Evolutionary conservation across 345 rosid genomes (phyloP).

Genomic region (Citrus maxima): DNA sequence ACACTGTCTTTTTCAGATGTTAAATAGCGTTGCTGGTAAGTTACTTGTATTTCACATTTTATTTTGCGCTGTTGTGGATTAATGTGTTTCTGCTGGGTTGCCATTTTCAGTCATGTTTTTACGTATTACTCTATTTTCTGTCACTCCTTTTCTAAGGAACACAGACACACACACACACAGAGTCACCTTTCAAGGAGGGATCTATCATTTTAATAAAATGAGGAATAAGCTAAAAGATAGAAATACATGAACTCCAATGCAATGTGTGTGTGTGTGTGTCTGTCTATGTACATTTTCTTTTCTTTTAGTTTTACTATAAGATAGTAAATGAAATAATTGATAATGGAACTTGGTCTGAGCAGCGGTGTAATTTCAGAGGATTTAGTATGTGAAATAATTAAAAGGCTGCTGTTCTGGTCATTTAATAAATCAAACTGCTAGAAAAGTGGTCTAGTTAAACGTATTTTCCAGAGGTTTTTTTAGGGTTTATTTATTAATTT

Average conservation of each 20-base stretch:
- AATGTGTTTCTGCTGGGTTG: neutral
- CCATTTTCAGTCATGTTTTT: neutral
- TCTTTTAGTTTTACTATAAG: neutral
- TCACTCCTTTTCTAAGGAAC: neutral
- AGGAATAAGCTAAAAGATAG: too few relatives aligned
- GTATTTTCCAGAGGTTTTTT: neutral
- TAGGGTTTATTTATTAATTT: neutral
- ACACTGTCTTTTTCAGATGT: constrained; percentile 96
- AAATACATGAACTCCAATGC: too few relatives aligned
- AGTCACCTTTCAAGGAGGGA: too few relatives aligned
- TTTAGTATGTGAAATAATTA: too few relatives aligned
- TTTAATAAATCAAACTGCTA: neutral
- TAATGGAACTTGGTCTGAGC: neutral
- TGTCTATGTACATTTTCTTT: too few relatives aligned
- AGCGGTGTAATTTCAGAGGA: neutral
- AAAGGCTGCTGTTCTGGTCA: too few relatives aligned
- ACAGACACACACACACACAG: too few relatives aligned
- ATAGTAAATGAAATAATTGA: neutral
- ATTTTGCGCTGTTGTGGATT: neutral
- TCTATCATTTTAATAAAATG: too few relatives aligned
- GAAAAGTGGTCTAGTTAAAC: neutral
- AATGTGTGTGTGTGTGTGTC: too few relatives aligned
- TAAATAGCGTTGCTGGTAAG: constrained; percentile 95
- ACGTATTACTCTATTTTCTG: neutral
- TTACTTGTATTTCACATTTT: constrained; percentile 12